A percentile compares a stretch with the other conserved stretches of the same genome.
These are phyloP conservation scores for Astrothelium subdiscretum DNA, from an alignment of 495 filamentous ascomycete species.

Conservation along the genomic window DNA sequence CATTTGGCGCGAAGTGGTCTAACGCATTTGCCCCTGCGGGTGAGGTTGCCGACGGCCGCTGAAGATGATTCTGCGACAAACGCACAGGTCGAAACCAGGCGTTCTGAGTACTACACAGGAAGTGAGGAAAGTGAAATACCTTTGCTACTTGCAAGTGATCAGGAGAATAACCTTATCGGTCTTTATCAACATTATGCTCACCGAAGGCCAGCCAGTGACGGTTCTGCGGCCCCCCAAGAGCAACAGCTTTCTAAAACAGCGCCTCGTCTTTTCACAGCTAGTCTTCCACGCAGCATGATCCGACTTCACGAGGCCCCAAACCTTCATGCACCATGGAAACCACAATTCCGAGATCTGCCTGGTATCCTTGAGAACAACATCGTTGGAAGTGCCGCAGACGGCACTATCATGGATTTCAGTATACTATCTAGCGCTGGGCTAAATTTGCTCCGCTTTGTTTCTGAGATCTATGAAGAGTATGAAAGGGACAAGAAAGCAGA, in stretches of 20 bases:
- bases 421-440: slow-evolving; percentile 6
- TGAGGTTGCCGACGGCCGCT: neutral
- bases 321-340: slow-evolving; percentile 24
- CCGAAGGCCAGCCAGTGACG: neutral
- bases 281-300: slow-evolving; percentile 21
- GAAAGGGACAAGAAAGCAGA: neutral
- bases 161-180: slow-evolving; percentile 12
- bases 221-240: neutral
- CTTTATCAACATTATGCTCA: slow-evolving; percentile 9
- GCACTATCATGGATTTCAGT: slow-evolving; percentile 16
- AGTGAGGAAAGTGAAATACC: neutral
- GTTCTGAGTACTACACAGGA: neutral
- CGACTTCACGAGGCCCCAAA: slow-evolving; percentile 18
- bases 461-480: slow-evolving; percentile 9
- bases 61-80: slow-evolving; percentile 3
- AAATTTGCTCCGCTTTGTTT: slow-evolving; percentile 15
- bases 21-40: neutral
- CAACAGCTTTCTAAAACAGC: slow-evolving; percentile 7
- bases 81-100: neutral
- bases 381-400: slow-evolving; percentile 25
- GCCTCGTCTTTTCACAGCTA: slow-evolving; percentile 22
- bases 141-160: neutral
- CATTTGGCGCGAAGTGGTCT: neutral
- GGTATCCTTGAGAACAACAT: slow-evolving; percentile 24
- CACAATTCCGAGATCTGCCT: neutral